Percentiles rank a stretch among this genome's conserved stretches.
Conservation (phyloP, 768 basidiomycete genomes). For the Nidularia pulvinata region DNA sequence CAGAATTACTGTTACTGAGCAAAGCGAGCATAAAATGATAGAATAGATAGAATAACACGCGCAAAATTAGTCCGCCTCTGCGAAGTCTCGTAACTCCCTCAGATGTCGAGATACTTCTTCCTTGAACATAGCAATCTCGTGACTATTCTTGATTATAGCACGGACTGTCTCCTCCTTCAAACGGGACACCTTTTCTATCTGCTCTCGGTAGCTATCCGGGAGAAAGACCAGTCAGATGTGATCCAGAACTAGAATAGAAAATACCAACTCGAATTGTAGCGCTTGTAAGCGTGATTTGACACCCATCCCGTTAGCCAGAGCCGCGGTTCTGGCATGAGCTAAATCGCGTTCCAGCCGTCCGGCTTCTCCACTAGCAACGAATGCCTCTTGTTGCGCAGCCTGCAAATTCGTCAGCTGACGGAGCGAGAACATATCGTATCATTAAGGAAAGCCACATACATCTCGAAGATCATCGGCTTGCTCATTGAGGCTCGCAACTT, state of each 20-base stretch:
- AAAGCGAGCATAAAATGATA: constrained; percentile 5
- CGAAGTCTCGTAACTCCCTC: constrained; percentile 66
- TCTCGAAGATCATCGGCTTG: not conserved
- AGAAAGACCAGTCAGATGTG: not conserved
- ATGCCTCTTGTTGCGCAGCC: constrained; percentile 79
- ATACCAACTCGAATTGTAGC: constrained; percentile 70
- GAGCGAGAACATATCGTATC: not conserved
- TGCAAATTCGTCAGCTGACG: constrained; percentile 23
- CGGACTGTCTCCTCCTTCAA: constrained; percentile 80
- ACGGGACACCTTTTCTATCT: constrained; percentile 72
- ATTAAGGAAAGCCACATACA: not conserved
- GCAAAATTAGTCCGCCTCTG: constrained; percentile 39
- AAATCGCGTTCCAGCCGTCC: constrained; percentile 70
- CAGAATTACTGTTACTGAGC: not conserved
- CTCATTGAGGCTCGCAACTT: not conserved
- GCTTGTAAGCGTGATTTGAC: constrained; percentile 79
- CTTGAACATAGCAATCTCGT: constrained; percentile 83
- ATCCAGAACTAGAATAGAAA: not conserved
- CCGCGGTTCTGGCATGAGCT: constrained; percentile 72
- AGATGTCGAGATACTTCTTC: constrained; percentile 74
- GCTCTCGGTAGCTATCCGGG: constrained; percentile 68
- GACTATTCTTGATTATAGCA: constrained; percentile 82
- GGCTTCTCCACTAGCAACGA: constrained; percentile 65
- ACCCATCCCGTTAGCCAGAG: constrained; percentile 79
- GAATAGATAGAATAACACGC: not conserved